Base-by-base conservation (phyloP, 306 rosid genomes). In the Clitoria ternatea region DNA sequence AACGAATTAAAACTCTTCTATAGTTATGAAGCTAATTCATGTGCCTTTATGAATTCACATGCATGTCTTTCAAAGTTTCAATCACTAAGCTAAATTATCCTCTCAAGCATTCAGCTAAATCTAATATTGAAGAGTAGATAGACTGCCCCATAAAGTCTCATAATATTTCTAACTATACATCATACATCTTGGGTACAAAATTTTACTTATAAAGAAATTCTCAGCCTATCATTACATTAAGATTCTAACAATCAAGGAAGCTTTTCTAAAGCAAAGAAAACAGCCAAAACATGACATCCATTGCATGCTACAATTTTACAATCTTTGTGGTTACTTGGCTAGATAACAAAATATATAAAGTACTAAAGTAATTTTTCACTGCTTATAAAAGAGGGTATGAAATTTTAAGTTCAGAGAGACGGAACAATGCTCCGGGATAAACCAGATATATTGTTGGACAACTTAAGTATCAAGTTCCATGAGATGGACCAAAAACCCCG, bases 381-480 rank as follows among this genome's bases (percentile, higher is more conserved):
- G 24, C 37, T 42, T 42, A 62, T 55, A 19, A n/a, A n/a, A n/a
- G 6, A 44, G 52, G 8, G 26, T 74, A 69, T 20, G 36, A 45
- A 68, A 70, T 53, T 39, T 35, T 20, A 18, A 18, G 48, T 74
- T 66, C 54, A 3, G 3, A 10, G 55, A 49, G 22, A 30, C 57
- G 37, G 54, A 48, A 19, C 53, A 29, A 66, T 14, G 62, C 63
- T 67, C 30, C 37, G 39, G 17, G 23, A 49, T 1, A 65, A 55
- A 39, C 69, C 4, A 47, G n/a, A 10, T 6, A 4, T 1, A 18
- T 18, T 15, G 15, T 33, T 59, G 26, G 29, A 20, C 27, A 56
- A 55, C 20, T 55, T 14, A 69, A 70, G 76, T 47, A 70, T 13
- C 15, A 35, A 40, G 50, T 74, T 67, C 66, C 17, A 29, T 20